Base-by-base conservation (phyloP, 2,329 filamentous ascomycete species). In the Ophiostoma fasciatum region DNA sequence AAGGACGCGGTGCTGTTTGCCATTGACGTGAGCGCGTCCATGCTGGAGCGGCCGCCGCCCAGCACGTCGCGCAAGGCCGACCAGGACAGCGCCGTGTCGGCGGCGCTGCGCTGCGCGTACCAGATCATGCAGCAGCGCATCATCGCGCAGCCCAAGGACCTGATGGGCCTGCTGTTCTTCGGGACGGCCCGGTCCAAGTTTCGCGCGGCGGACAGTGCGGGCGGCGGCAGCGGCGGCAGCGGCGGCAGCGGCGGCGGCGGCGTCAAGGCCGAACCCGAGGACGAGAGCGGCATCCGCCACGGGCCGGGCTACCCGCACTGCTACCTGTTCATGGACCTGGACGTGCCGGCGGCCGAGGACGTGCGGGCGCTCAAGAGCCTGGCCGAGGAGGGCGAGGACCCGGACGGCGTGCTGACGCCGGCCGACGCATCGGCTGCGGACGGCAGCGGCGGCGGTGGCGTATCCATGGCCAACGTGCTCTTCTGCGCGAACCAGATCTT, bases 1-100 rank as follows among this genome's bases (percentile, higher is more conserved):
- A 94, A 94, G 61, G 90, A 98, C 74, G 90, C 90, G n/a, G 72
- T 96, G n/a, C 68, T 98, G 18, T 88, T 98, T 53, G 88, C 85
- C 12, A 94, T 98, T 49, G 81, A 96, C 49, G 68, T 96, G 51
- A 94, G 82, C 64, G 60, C 74, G 26, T 85, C 84, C 1, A 98
- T 96, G 88, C 63, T 96, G 43, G 62, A 63, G 46, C 62, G 62
- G 28, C 82, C 82, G 17, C 68, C 74, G 3, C 60, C 66, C 3
- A 67, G 67, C 7, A 70, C 76, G 34, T 93, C 82, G 58, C 87
- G 83, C 53, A 88, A 85, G 54, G 72, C 75, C 29, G 79, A 82
- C 45, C 74, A 66, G 39, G 82, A 88, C 49, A 87, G 81, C 30
- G 76, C 88, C 4, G 67, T 84, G 1, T 68, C 78, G 35, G 87